Evolutionary conservation across 441 rosid species (phyloP).

Genomic region (Adansonia grandidieri): DNA sequence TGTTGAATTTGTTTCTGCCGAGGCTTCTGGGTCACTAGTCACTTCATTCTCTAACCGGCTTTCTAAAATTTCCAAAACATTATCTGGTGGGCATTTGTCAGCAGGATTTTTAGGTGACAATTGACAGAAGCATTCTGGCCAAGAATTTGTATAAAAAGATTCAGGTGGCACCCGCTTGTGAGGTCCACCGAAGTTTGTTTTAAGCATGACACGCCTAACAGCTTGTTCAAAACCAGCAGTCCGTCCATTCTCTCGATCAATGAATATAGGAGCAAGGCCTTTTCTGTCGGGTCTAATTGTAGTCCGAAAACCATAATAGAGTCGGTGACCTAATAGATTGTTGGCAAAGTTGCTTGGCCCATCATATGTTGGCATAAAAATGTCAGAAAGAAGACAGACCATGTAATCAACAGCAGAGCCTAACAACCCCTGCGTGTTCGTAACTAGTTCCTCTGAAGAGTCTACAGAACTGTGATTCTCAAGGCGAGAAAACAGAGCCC

Average conservation of each 20-base stretch:
- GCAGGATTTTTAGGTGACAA: constrained; percentile 61
- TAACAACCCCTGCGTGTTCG: constrained; percentile 66
- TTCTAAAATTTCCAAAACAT: constrained; percentile 71
- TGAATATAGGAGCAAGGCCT: constrained; percentile 81
- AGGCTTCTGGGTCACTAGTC: constrained; percentile 43
- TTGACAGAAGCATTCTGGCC: constrained; percentile 99
- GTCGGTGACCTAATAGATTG: constrained; percentile 95
- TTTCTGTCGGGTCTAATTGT: constrained; percentile 92
- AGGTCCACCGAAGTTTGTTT: constrained; percentile 92
- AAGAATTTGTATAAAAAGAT: constrained; percentile 93
- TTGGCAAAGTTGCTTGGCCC: constrained; percentile 99
- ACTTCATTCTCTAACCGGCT: constrained; percentile 56
- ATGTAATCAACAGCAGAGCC: constrained; percentile 99
- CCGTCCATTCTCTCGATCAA: constrained; percentile 70
- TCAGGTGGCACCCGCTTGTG: constrained; percentile 85
- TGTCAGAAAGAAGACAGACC: constrained; percentile 97
- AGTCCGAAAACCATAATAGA: constrained; percentile 93
- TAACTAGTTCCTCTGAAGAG: constrained; percentile 63
- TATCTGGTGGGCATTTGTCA: constrained; percentile 84
- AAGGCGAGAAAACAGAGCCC: constrained; percentile 76
- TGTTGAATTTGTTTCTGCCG: constrained; percentile 47
- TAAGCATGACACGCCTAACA: constrained; percentile 75
- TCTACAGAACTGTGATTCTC: constrained; percentile 95
- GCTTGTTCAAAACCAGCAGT: constrained; percentile 77
- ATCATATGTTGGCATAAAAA: constrained; percentile 79